phyloP scores from a whole-genome alignment of 2,329 filamentous ascomycete genomes.

The Trichoderma oligosporum region DNA sequence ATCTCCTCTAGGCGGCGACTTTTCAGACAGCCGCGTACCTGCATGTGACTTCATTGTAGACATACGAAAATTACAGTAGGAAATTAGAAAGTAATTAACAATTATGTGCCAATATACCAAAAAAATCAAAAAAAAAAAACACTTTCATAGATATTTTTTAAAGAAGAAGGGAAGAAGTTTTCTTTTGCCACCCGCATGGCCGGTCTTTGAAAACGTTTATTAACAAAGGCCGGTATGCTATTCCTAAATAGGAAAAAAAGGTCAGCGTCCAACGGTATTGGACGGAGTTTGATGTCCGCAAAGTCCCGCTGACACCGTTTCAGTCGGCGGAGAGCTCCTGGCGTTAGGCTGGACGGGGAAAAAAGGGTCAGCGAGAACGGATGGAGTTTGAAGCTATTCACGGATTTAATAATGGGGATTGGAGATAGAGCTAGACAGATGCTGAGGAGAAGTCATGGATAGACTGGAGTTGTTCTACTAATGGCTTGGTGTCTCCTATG shows the following conservation, averaged over 20 bases:
- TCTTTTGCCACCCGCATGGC: too few species aligned
- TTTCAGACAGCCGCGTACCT: background rate
- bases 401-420: background rate
- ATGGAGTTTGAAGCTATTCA: slow-evolving; percentile 1
- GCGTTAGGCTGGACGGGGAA: background rate
- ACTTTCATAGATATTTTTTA: too few species aligned
- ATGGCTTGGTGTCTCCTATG: too few species aligned
- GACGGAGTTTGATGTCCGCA: slow-evolving; percentile 1
- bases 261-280: background rate
- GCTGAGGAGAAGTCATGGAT: background rate
- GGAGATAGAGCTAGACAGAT: background rate
- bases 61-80: too few species aligned
- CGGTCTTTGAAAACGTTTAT: too few species aligned
- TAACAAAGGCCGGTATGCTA: background rate
- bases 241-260: slow-evolving; percentile 5
- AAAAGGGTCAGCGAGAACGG: slow-evolving; percentile 9
- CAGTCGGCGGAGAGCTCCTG: background rate
- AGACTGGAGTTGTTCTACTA: too few species aligned
- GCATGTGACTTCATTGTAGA: background rate
- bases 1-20: background rate
- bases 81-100: too few species aligned
- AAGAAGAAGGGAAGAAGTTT: too few species aligned
- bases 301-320: background rate
- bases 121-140: too few species aligned
- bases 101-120: too few species aligned